phyloP scores from a whole-genome alignment of 2,329 filamentous ascomycete genomes.

The Botrytis fragariae region DNA sequence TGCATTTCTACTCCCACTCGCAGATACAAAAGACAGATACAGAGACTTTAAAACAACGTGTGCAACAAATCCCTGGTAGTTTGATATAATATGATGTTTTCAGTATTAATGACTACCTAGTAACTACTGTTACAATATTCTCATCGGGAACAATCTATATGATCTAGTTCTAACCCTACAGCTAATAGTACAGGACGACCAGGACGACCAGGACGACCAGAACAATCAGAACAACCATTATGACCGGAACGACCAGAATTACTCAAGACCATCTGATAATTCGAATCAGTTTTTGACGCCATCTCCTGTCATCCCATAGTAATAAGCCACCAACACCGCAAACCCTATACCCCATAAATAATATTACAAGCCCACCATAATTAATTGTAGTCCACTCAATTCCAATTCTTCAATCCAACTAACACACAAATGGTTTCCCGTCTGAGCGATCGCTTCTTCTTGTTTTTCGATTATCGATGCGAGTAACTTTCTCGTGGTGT shows the following conservation, averaged over 20 bases:
- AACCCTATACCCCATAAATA: background rate
- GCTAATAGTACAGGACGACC: background rate
- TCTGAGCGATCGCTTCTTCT: constrained; percentile 38
- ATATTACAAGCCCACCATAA: constrained; percentile 49
- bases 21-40: background rate
- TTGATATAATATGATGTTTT: background rate
- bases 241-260: background rate
- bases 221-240: too few species aligned
- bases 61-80: background rate
- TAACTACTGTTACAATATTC: background rate
- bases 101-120: background rate
- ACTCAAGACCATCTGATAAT: background rate
- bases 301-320: background rate
- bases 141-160: background rate
- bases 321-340: background rate
- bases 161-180: background rate
- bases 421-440: constrained; percentile 44
- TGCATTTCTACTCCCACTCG: background rate
- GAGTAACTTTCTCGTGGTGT: constrained; percentile 46
- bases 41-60: background rate
- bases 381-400: constrained; percentile 46
- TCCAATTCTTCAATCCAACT: constrained; percentile 51
- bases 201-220: background rate
- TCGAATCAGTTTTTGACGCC: background rate
- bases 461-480: constrained; percentile 39